Evolutionary conservation across 2,329 filamentous ascomycete genomes (phyloP).

Genomic region (Epichloe uncinata): DNA sequence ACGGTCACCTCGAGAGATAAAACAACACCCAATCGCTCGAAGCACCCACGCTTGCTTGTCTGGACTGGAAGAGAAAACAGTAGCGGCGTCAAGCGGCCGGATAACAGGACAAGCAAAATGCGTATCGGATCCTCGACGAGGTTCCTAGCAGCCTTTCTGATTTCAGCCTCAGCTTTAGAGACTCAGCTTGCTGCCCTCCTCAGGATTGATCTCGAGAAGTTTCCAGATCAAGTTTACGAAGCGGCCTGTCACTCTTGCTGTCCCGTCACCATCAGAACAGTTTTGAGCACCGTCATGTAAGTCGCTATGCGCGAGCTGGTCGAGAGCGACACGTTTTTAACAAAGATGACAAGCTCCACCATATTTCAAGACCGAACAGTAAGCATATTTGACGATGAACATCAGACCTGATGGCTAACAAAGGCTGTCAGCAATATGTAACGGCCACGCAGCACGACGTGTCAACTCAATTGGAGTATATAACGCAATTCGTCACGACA

Average conservation of each 20-base stretch:
- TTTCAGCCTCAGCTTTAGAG: not conserved
- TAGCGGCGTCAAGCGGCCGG: not conserved
- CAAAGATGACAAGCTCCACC: constrained; percentile 1
- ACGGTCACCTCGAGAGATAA: not conserved
- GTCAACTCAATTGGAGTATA: constrained; percentile 10
- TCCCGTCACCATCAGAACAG: constrained; percentile 2
- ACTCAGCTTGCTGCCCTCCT: not conserved
- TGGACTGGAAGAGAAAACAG: not conserved
- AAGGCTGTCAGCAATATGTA: constrained; percentile 4
- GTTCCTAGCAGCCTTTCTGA: not conserved
- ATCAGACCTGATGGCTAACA: not conserved
- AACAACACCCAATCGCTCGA: not conserved
- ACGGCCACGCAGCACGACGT: constrained; percentile 9
- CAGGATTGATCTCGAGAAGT: not conserved
- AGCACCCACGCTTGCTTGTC: not conserved
- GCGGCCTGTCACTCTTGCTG: constrained; percentile 1
- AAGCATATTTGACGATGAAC: not conserved
- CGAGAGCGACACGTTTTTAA: not conserved
- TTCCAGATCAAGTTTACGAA: constrained; percentile 1
- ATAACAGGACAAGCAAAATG: not conserved
- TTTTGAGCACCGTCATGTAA: constrained; percentile 3
- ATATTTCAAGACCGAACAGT: constrained; percentile 5
- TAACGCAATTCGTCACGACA: constrained; percentile 9
- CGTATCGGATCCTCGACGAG: not conserved
- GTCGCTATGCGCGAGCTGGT: not conserved